Conservation (phyloP, 2,329 filamentous ascomycete species). For the Ambrosiella beaveri region DNA sequence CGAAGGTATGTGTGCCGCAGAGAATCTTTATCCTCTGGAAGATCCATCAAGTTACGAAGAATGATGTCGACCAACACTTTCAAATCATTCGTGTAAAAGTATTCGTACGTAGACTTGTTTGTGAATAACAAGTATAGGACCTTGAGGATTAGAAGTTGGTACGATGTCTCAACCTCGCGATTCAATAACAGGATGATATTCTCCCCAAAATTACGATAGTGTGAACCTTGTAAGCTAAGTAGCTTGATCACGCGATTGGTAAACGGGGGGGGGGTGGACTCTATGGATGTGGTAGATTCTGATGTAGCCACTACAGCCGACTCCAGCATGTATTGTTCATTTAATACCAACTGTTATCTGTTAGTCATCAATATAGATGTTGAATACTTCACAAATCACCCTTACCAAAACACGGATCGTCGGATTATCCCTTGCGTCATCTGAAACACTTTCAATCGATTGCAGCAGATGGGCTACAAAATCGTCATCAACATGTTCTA, state of each 20-base stretch:
- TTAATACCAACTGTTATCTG: slow-evolving; percentile 59
- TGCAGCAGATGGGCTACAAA: slow-evolving; percentile 74
- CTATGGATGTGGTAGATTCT: slow-evolving; percentile 17
- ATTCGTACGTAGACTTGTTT: slow-evolving; percentile 79
- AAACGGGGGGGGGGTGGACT: slow-evolving; percentile 30
- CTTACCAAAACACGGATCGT: slow-evolving; percentile 80
- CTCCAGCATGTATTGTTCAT: slow-evolving; percentile 93
- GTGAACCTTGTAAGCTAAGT: slow-evolving; percentile 60
- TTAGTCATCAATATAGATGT: background rate
- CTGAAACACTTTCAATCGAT: slow-evolving; percentile 72
- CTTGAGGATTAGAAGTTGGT: slow-evolving; percentile 93
- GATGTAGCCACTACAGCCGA: slow-evolving; percentile 34
- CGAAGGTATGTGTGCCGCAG: slow-evolving; percentile 88
- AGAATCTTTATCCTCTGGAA: slow-evolving; percentile 63
- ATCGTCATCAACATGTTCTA: slow-evolving; percentile 58
- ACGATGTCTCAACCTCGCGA: slow-evolving; percentile 80
- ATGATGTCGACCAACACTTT: slow-evolving; percentile 90
- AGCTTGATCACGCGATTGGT: slow-evolving; percentile 93
- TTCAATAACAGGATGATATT: slow-evolving; percentile 93
- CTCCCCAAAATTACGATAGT: slow-evolving; percentile 88
- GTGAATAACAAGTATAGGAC: slow-evolving; percentile 90
- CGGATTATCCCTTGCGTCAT: slow-evolving; percentile 79
- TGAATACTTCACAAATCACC: background rate
- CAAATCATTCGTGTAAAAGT: slow-evolving; percentile 96
- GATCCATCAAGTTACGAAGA: slow-evolving; percentile 86